A percentile compares a stretch with the other conserved stretches of the same genome.
phyloP scores from a whole-genome alignment of 805 yeast species.

The Candida quercuum region DNA sequence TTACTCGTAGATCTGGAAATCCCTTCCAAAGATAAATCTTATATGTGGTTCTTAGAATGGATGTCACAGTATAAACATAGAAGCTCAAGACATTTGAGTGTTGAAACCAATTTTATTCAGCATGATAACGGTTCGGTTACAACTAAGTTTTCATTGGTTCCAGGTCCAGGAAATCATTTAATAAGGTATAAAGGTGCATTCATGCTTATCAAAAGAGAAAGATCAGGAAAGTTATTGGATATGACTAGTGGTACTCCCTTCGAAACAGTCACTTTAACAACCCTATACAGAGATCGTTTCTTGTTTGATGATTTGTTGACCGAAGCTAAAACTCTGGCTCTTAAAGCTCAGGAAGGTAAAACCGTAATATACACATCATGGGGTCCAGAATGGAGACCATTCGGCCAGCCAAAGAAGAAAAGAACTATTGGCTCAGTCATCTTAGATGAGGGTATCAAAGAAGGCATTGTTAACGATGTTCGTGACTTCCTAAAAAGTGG shows the following conservation, averaged over 20 bases:
- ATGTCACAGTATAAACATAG: constrained; percentile 80
- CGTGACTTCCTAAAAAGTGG: constrained; percentile 74
- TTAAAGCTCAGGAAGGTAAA: constrained; percentile 81
- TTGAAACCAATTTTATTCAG: constrained; percentile 79
- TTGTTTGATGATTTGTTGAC: constrained; percentile 64
- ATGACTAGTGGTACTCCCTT: constrained; percentile 89
- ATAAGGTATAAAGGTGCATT: constrained; percentile 81
- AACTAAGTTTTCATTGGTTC: constrained; percentile 86
- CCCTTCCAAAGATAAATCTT: constrained; percentile 88
- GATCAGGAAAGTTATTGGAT: constrained; percentile 85
- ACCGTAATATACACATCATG: constrained; percentile 91
- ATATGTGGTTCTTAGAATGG: constrained; percentile 95
- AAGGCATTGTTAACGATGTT: constrained; percentile 63
- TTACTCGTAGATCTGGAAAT: constrained; percentile 89
- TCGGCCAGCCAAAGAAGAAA: constrained; percentile 91
- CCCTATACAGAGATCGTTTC: constrained; percentile 74
- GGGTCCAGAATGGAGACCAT: constrained; percentile 99
- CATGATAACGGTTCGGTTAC: constrained; percentile 90
- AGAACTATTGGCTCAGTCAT: constrained; percentile 82
- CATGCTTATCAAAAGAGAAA: constrained; percentile 82
- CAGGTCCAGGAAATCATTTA: constrained; percentile 95
- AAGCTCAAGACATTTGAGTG: constrained; percentile 78
- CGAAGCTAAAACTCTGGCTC: constrained; percentile 83
- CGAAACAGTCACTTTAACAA: constrained; percentile 92
- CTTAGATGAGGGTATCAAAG: constrained; percentile 70